These are phyloP conservation scores for Ottelia alismoides DNA, from an alignment of 106 monocot genomes.

Conservation along the genomic window DNA sequence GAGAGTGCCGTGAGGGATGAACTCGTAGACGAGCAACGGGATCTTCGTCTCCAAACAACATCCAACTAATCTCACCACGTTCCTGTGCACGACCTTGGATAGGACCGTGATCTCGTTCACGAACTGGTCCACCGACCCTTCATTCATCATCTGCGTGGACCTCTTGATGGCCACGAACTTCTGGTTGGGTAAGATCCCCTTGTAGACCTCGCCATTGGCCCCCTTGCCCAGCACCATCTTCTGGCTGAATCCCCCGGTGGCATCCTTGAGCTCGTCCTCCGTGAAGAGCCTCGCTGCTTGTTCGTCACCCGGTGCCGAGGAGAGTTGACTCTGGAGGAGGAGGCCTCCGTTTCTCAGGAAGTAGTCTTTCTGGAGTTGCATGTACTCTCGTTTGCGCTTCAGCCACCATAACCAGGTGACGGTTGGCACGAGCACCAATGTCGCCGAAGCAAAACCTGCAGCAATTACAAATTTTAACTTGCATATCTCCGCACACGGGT, in stretches of 20 bases:
- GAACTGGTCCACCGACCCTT: conserved; percentile 5
- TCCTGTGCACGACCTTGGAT: conserved; percentile 10
- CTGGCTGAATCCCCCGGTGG: conserved; percentile 3
- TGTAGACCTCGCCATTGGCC: conserved; percentile 9
- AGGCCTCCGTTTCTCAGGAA: conserved; percentile 10
- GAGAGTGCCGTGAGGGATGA: conserved; percentile 7
- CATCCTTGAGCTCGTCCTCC: conserved; percentile 1
- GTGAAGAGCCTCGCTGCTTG: conserved; percentile 5
- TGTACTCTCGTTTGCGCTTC: conserved; percentile 1
- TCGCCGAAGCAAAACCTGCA: conserved; percentile 2
- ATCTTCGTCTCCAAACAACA: conserved; percentile 8
- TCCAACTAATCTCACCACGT: conserved; percentile 11
- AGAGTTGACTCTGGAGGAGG: conserved; percentile 2
- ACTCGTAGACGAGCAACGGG: conserved; percentile 13
- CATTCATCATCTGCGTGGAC: conserved; percentile 2
- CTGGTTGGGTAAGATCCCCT: conserved; percentile 2
- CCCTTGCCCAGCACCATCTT: conserved; percentile 6
- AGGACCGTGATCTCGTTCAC: conserved; percentile 9
- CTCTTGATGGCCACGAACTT: conserved; percentile 11
- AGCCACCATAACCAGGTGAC: background rate
- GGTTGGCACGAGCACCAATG: background rate
- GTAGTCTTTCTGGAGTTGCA: conserved; percentile 1
- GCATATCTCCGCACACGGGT: too few relatives aligned
- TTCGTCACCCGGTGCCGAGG: background rate
- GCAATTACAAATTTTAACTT: too few relatives aligned